phyloP scores from a whole-genome alignment of 768 basidiomycete species.

The Pleurotus cornucopiae region DNA sequence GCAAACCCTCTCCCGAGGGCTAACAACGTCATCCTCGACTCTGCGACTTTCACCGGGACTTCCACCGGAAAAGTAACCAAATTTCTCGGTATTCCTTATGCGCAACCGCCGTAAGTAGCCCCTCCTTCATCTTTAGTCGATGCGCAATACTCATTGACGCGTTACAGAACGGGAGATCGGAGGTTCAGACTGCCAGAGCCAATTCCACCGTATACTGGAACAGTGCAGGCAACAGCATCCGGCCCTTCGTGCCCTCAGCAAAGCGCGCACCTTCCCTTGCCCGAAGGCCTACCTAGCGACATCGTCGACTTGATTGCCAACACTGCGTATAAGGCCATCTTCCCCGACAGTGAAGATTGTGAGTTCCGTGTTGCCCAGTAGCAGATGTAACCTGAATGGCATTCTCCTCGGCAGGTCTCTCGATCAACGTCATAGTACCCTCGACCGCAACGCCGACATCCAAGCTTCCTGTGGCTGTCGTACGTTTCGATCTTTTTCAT shows the following conservation, averaged over 20 bases:
- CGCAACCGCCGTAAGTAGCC: conserved; percentile 44
- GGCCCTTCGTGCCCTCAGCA: conserved; percentile 41
- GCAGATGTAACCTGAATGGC: neutral
- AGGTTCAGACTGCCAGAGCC: conserved; percentile 25
- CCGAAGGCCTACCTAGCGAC: conserved; percentile 29
- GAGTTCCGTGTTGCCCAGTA: conserved; percentile 12
- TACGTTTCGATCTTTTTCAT: conserved; percentile 22
- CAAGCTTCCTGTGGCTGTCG: conserved; percentile 51
- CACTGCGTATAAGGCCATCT: conserved; percentile 21
- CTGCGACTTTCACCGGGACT: conserved; percentile 40
- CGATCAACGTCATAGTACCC: conserved; percentile 49
- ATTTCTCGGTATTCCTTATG: conserved; percentile 55
- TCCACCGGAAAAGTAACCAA: conserved; percentile 26
- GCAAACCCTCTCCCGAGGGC: conserved; percentile 19
- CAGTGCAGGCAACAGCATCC: conserved; percentile 22
- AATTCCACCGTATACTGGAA: conserved; percentile 21
- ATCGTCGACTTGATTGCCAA: conserved; percentile 28
- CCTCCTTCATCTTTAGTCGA: neutral
- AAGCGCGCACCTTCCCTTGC: conserved; percentile 26
- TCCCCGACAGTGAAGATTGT: conserved; percentile 44
- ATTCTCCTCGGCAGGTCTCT: conserved; percentile 33
- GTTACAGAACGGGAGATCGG: neutral
- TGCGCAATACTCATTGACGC: neutral
- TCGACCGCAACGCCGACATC: conserved; percentile 30
- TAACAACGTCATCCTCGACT: conserved; percentile 36